A percentile compares a stretch with the other conserved stretches of the same genome.
Evolutionary conservation across 495 filamentous ascomycete genomes (phyloP).

Genomic region (Hypoxylon perforatum): DNA sequence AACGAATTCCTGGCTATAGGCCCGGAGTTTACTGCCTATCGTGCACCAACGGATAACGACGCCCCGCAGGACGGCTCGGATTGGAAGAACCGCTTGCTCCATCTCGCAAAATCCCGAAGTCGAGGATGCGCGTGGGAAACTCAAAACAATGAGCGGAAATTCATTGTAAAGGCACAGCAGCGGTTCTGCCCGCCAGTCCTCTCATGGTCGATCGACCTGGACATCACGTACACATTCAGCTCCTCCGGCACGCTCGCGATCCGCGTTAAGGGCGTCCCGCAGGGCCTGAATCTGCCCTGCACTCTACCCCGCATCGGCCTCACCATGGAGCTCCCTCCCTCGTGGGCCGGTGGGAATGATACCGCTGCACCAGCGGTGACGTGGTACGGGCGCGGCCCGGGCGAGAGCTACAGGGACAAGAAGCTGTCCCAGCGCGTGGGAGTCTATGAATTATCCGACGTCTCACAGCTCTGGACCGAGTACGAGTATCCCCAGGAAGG

Average conservation of each 20-base stretch:
- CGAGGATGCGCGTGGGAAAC: conserved; percentile 47
- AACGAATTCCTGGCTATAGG: conserved; percentile 33
- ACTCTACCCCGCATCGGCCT: conserved; percentile 69
- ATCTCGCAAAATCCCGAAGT: conserved; percentile 47
- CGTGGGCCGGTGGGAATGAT: conserved; percentile 42
- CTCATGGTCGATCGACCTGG: conserved; percentile 65
- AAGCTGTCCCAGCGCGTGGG: conserved; percentile 65
- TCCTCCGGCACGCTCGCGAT: conserved; percentile 56
- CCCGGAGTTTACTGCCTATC: conserved; percentile 51
- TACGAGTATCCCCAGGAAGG: conserved; percentile 75
- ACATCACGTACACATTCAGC: conserved; percentile 60
- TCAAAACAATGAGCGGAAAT: conserved; percentile 31
- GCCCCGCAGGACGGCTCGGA: conserved; percentile 52
- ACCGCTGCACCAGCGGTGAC: conserved; percentile 47
- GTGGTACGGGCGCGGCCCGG: conserved; percentile 73
- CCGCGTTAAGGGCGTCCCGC: conserved; percentile 52
- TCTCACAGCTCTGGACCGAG: conserved; percentile 61
- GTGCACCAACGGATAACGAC: conserved; percentile 71
- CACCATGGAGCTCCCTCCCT: conserved; percentile 52
- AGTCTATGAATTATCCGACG: conserved; percentile 52
- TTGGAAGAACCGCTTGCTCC: conserved; percentile 51
- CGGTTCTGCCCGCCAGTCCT: conserved; percentile 64
- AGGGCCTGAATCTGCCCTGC: conserved; percentile 55
- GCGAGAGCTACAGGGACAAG: conserved; percentile 72
- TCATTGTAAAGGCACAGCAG: conserved; percentile 51